Evolutionary conservation across 2,329 filamentous ascomycete species (phyloP).

Genomic region (Stagonosporopsis tanaceti): DNA sequence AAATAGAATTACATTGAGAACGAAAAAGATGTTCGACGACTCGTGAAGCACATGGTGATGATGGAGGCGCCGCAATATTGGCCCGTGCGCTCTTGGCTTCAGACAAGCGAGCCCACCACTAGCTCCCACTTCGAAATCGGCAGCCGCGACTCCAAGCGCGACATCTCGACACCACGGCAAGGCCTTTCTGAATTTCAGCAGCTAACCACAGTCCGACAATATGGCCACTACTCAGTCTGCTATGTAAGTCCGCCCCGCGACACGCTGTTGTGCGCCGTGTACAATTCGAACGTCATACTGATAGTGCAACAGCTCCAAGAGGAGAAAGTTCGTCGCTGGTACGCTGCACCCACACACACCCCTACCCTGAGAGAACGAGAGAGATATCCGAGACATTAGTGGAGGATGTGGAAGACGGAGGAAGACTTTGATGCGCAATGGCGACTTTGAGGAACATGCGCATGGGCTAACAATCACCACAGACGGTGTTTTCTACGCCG

Average conservation of each 20-base stretch:
- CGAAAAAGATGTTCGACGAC: neutral
- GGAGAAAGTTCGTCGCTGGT: conserved; percentile 72
- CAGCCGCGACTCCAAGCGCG: conserved; percentile 13
- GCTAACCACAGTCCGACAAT: conserved; percentile 46
- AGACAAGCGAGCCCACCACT: conserved; percentile 12
- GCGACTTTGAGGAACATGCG: conserved; percentile 14
- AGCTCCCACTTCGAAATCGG: conserved; percentile 18
- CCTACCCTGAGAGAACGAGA: conserved; percentile 12
- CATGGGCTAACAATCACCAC: conserved; percentile 36
- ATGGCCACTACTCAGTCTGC: conserved; percentile 53
- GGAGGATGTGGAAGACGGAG: neutral
- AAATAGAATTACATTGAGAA: neutral
- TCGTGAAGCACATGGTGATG: neutral
- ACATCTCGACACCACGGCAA: conserved; percentile 27
- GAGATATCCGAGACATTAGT: conserved; percentile 14
- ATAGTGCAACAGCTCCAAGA: conserved; percentile 73
- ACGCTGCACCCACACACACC: conserved; percentile 40
- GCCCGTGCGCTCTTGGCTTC: neutral
- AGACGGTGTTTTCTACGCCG: conserved; percentile 99
- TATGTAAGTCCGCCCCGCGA: conserved; percentile 46
- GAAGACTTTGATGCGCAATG: conserved; percentile 11
- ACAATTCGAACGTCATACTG: conserved; percentile 29
- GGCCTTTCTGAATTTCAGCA: conserved; percentile 48
- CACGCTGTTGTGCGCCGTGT: neutral
- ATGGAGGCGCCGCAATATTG: neutral